These are phyloP conservation scores for Cryptosporidium viatorum DNA, from an alignment of 169 alveolate species.

Conservation along the genomic window DNA sequence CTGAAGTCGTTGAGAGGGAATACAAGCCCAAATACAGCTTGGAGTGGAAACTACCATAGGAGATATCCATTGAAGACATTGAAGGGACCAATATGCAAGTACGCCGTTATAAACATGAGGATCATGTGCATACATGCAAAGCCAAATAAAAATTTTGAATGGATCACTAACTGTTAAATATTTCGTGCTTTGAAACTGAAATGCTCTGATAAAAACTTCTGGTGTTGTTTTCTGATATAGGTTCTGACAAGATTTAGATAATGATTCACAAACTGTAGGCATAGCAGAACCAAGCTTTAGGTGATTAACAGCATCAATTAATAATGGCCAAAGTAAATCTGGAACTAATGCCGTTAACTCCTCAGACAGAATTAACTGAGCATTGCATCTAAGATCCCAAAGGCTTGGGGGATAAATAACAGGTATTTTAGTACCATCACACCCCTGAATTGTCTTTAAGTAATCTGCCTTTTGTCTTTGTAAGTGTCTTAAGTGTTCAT, in stretches of 20 bases:
- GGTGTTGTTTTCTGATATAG: constrained; percentile 52
- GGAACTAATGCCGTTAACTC: constrained; percentile 64
- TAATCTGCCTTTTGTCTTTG: constrained; percentile 58
- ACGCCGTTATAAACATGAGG: constrained; percentile 59
- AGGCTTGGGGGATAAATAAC: constrained; percentile 64
- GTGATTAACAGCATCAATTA: constrained; percentile 72
- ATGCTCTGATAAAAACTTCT: constrained; percentile 43
- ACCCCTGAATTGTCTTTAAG: constrained; percentile 12
- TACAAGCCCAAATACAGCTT: constrained; percentile 60
- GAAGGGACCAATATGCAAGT: constrained; percentile 70
- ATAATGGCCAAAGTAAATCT: constrained; percentile 68
- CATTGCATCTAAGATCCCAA: constrained; percentile 69
- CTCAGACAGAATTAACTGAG: constrained; percentile 42
- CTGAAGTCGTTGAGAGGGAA: constrained; percentile 59
- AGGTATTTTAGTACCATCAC: constrained; percentile 11
- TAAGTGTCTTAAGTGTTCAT: constrained; percentile 59
- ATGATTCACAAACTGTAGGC: constrained; percentile 71
- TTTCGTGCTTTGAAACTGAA: constrained; percentile 17
- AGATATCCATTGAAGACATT: constrained; percentile 60
- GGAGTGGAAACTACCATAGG: constrained; percentile 63
- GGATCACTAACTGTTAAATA: constrained; percentile 60
- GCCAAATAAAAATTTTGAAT: constrained; percentile 63
- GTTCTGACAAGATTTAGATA: constrained; percentile 53
- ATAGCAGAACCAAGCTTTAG: constrained; percentile 72
- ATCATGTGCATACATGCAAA: constrained; percentile 74